phyloP scores from a whole-genome alignment of 371 early-diverging fungal genomes.

The Mortierella sp. region DNA sequence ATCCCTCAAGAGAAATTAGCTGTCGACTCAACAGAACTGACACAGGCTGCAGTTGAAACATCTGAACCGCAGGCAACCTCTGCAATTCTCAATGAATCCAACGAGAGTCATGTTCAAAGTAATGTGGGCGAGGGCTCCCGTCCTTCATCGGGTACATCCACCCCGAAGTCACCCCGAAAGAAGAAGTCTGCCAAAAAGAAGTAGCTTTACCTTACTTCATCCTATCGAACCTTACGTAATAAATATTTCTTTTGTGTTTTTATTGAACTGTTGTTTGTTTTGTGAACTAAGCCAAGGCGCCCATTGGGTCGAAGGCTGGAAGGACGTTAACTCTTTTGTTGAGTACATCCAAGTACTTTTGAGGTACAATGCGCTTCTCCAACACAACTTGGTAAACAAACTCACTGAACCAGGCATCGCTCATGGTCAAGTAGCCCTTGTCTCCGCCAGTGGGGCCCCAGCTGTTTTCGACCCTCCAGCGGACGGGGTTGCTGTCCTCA shows the following conservation, averaged over 20 bases:
- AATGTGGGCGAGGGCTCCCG: neutral
- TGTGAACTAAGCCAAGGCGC: constrained; percentile 63
- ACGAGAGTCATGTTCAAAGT: neutral
- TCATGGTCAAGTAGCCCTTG: constrained; percentile 84
- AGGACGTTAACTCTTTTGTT: constrained; percentile 74
- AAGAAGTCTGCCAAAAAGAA: constrained; percentile 44
- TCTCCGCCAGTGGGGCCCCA: constrained; percentile 81
- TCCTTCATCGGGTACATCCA: constrained; percentile 1
- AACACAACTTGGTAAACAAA: constrained; percentile 88
- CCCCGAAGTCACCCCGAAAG: constrained; percentile 26
- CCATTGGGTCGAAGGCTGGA: constrained; percentile 85
- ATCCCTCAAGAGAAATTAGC: constrained; percentile 1
- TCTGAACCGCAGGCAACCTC: neutral
- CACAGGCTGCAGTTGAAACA: constrained; percentile 25
- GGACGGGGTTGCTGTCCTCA: constrained; percentile 67
- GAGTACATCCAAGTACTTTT: constrained; percentile 70
- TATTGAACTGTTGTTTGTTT: neutral
- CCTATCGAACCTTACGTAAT: neutral
- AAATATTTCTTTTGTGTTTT: neutral
- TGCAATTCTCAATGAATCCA: neutral
- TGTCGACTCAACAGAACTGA: constrained; percentile 19
- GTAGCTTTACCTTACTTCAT: constrained; percentile 4
- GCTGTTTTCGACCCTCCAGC: constrained; percentile 88
- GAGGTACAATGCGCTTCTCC: constrained; percentile 73
- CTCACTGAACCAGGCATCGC: constrained; percentile 85